Evolutionary conservation across 192 early-diverging fungal species (phyloP).

Genomic region (Backusella parvicylindrica): DNA sequence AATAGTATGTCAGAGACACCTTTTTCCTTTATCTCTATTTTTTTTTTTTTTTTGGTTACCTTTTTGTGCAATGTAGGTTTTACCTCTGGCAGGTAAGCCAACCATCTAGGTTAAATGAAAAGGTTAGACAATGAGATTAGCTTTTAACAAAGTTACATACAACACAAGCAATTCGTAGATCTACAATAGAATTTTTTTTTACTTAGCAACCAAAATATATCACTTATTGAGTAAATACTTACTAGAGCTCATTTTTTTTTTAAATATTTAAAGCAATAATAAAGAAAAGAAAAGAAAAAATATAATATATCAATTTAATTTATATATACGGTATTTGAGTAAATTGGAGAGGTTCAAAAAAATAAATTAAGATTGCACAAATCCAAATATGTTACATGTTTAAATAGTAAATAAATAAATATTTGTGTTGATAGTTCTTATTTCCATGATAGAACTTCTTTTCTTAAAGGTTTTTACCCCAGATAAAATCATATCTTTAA

Average conservation of each 20-base stretch:
- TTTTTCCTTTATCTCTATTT: neutral
- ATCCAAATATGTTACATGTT: too few relatives aligned
- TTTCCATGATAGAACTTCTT: too few relatives aligned
- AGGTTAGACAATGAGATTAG: neutral
- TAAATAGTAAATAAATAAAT: too few relatives aligned
- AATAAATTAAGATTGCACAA: too few relatives aligned
- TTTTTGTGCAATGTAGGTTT: conserved; percentile 94
- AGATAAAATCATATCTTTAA: too few relatives aligned
- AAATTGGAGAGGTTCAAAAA: too few relatives aligned
- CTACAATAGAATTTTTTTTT: neutral
- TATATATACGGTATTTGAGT: too few relatives aligned
- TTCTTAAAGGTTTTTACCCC: too few relatives aligned
- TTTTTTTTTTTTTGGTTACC: conserved; percentile 39
- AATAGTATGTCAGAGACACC: too few relatives aligned
- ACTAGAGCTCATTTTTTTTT: neutral
- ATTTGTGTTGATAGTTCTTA: too few relatives aligned
- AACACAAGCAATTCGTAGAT: conserved; percentile 32
- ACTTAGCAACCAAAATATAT: neutral
- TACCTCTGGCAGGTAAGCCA: conserved; percentile 88
- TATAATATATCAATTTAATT: too few relatives aligned
- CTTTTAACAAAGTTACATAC: conserved; percentile 13
- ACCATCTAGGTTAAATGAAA: conserved; percentile 63
- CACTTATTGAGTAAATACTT: neutral
- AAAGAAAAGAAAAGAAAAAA: neutral
- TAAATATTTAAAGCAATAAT: neutral